phyloP scores from a whole-genome alignment of 768 basidiomycete genomes.

The Trametes sanguinea region DNA sequence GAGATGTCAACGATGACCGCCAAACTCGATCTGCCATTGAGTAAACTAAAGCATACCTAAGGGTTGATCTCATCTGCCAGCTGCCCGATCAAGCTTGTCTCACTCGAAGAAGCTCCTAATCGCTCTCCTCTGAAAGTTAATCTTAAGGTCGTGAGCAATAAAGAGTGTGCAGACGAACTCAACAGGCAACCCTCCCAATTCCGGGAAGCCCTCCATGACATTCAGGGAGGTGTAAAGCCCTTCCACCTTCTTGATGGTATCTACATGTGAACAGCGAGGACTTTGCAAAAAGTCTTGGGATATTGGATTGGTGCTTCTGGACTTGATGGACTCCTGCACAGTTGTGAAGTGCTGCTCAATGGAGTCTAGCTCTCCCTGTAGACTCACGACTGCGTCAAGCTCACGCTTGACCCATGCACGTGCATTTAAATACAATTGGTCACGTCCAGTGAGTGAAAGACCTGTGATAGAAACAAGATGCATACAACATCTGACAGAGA shows the following conservation, averaged over 20 bases:
- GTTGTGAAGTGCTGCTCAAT: slow-evolving; percentile 28
- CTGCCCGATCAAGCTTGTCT: slow-evolving; percentile 39
- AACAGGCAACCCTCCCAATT: slow-evolving; percentile 33
- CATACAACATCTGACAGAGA: slow-evolving; percentile 34
- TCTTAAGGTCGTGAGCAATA: slow-evolving; percentile 41
- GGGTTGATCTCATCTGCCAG: slow-evolving; percentile 31
- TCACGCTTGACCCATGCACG: slow-evolving; percentile 35
- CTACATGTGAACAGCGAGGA: slow-evolving; percentile 22
- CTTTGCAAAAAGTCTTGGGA: slow-evolving; percentile 11
- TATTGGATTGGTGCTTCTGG: not conserved
- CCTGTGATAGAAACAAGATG: not conserved
- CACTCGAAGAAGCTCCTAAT: slow-evolving; percentile 42
- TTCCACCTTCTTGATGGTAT: slow-evolving; percentile 29
- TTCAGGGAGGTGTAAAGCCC: slow-evolving; percentile 39
- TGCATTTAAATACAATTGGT: not conserved
- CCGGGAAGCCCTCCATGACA: slow-evolving; percentile 35
- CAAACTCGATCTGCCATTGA: no score
- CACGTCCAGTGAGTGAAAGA: not conserved
- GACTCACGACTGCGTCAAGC: slow-evolving; percentile 33
- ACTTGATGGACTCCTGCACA: not conserved
- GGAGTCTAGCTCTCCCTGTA: slow-evolving; percentile 34
- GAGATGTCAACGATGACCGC: no score
- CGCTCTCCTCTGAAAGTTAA: slow-evolving; percentile 39
- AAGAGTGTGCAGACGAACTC: slow-evolving; percentile 37
- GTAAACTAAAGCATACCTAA: slow-evolving; percentile 32